Evolutionary conservation across 768 basidiomycete genomes (phyloP).

Genomic region (Pleurotus djamor): DNA sequence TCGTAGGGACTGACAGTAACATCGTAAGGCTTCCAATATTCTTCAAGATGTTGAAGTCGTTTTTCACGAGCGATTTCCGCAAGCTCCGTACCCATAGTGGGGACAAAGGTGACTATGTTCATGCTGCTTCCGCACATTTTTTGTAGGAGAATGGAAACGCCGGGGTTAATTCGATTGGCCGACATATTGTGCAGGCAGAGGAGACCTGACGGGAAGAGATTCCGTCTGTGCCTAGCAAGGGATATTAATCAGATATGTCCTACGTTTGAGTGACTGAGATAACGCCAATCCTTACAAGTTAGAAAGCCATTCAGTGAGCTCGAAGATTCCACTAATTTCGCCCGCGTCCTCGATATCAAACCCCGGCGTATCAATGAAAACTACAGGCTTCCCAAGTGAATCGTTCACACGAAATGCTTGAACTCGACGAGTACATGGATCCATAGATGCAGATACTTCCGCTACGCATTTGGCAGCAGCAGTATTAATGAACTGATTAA

Average conservation of each 20-base stretch:
- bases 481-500: slow-evolving; percentile 24
- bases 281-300: no score
- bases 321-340: not conserved
- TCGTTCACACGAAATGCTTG: slow-evolving; percentile 12
- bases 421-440: slow-evolving; percentile 19
- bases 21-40: slow-evolving; percentile 10
- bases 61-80: not conserved
- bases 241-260: slow-evolving; percentile 10
- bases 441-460: slow-evolving; percentile 15
- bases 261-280: slow-evolving; percentile 26
- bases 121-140: slow-evolving; percentile 44
- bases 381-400: slow-evolving; percentile 7
- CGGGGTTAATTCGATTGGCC: slow-evolving; percentile 35
- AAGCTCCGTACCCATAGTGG: slow-evolving; percentile 46
- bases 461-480: slow-evolving; percentile 15
- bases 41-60: not conserved
- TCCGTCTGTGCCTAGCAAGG: slow-evolving; percentile 20
- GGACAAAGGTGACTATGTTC: slow-evolving; percentile 43
- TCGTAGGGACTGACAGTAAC: no score
- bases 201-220: slow-evolving; percentile 22
- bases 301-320: no score
- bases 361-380: slow-evolving; percentile 9
- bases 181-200: slow-evolving; percentile 26
- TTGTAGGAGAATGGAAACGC: slow-evolving; percentile 44
- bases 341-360: not conserved